Percentiles rank a stretch among this genome's conserved stretches.
phyloP scores from a whole-genome alignment of 1,139 yeast genomes.

The Kurtzmaniella quercitrusa region DNA sequence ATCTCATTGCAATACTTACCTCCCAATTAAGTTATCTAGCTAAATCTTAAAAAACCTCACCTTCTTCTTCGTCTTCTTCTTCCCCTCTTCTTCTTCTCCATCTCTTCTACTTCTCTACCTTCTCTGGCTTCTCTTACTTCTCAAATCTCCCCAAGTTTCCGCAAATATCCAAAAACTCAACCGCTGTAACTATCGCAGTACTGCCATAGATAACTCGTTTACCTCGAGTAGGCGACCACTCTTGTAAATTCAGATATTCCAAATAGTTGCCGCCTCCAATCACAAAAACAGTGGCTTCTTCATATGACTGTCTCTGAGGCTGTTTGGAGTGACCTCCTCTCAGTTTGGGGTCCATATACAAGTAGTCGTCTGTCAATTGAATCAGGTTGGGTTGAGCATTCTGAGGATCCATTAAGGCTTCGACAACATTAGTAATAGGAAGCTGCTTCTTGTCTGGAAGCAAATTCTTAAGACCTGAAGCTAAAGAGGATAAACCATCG shows the following conservation, averaged over 20 bases:
- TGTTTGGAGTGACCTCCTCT: constrained; percentile 89
- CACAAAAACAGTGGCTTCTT: constrained; percentile 81
- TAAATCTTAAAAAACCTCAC: too few species aligned
- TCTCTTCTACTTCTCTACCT: too few species aligned
- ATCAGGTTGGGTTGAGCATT: constrained; percentile 58
- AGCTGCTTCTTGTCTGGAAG: constrained; percentile 84
- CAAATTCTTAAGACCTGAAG: constrained; percentile 81
- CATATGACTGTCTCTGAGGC: constrained; percentile 79
- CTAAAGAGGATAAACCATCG: constrained; percentile 80
- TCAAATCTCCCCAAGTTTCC: constrained; percentile 44
- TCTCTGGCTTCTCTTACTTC: constrained; percentile 2
- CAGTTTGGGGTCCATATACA: constrained; percentile 85
- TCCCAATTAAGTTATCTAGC: too few species aligned
- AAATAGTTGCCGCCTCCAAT: constrained; percentile 96
- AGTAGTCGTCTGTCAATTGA: constrained; percentile 78
- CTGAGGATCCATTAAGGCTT: constrained; percentile 83
- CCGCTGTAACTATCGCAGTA: constrained; percentile 75
- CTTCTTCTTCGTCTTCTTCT: too few species aligned
- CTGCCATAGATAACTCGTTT: constrained; percentile 77
- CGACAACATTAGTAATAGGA: constrained; percentile 87
- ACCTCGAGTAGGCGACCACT: constrained; percentile 50
- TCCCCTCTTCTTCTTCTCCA: too few species aligned
- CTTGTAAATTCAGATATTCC: constrained; percentile 91
- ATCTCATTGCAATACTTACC: too few species aligned
- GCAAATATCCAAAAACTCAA: constrained; percentile 71